A percentile compares a stretch with the other conserved stretches of the same genome.
phyloP scores from a whole-genome alignment of 1,139 yeast species.

The Meyerozyma sp. region DNA sequence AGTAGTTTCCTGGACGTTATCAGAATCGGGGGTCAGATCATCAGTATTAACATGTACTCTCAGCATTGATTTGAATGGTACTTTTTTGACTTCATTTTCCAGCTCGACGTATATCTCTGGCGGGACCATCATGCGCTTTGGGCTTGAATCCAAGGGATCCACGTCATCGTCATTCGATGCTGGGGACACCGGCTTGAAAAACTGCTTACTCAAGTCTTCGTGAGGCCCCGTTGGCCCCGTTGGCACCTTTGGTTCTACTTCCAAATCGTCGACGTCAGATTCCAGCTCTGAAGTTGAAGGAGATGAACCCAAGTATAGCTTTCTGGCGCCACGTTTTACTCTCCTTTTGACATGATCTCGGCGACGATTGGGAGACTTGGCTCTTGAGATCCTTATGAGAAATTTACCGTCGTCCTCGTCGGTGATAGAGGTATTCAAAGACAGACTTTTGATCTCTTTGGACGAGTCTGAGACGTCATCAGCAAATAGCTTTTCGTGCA shows the following conservation, averaged over 20 bases:
- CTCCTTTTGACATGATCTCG: conserved; percentile 4
- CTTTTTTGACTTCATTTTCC: background rate
- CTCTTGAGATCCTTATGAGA: conserved; percentile 5
- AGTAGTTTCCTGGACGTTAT: background rate
- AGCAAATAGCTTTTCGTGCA: conserved; percentile 9
- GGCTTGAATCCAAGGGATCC: background rate
- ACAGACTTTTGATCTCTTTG: conserved; percentile 5
- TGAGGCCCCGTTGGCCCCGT: background rate
- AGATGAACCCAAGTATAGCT: conserved; percentile 7
- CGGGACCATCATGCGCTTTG: conserved; percentile 1
- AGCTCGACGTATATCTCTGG: background rate
- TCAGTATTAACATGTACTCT: background rate
- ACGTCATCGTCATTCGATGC: background rate
- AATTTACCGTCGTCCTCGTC: conserved; percentile 6
- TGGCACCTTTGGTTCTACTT: too few relatives aligned
- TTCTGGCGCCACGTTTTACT: conserved; percentile 7
- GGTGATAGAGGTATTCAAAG: conserved; percentile 5
- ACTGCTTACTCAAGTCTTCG: background rate
- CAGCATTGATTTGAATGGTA: background rate
- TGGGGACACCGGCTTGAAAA: background rate
- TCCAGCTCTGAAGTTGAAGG: conserved; percentile 6
- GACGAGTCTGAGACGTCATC: conserved; percentile 7
- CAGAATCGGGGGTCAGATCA: background rate
- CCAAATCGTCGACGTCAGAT: background rate
- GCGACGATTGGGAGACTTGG: conserved; percentile 3